phyloP scores from a whole-genome alignment of 1,284 basidiomycete species.

The Irpex rosettiformis region DNA sequence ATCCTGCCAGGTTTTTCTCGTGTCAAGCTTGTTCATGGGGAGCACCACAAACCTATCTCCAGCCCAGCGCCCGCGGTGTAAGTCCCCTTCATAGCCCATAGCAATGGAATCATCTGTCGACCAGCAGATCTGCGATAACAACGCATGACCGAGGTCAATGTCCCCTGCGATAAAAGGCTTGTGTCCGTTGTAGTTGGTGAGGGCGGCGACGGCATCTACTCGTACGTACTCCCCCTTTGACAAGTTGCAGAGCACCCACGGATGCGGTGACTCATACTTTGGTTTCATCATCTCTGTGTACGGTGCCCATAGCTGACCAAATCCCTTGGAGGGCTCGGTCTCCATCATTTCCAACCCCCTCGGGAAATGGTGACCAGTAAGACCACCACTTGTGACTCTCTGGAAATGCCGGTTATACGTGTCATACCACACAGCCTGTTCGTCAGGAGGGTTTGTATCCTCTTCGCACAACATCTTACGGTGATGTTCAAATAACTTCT shows the following conservation, averaged over 20 bases:
- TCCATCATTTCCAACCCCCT: neutral
- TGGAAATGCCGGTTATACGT: too few relatives aligned
- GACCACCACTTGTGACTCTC: neutral
- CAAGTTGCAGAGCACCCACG: conserved; percentile 6
- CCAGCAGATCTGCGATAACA: conserved; percentile 19
- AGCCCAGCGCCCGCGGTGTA: conserved; percentile 19
- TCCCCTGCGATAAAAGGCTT: neutral
- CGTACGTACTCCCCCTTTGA: conserved; percentile 9
- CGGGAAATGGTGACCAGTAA: neutral
- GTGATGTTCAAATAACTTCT: neutral
- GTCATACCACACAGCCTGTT: too few relatives aligned
- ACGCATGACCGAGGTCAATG: conserved; percentile 11
- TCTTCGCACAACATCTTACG: neutral
- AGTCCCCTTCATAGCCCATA: neutral
- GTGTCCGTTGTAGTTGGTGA: neutral
- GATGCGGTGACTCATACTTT: neutral
- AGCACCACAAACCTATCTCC: conserved; percentile 31
- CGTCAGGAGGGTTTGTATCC: neutral
- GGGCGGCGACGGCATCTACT: neutral
- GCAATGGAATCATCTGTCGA: conserved; percentile 8
- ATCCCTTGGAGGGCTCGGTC: neutral
- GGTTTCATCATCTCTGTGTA: neutral
- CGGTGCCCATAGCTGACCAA: neutral
- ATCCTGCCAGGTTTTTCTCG: conserved; percentile 14
- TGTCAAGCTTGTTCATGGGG: conserved; percentile 8